A percentile compares a stretch with the other conserved stretches of the same genome.
Conservation (phyloP, 768 basidiomycete genomes). For the Clitopilus hobsonii region DNA sequence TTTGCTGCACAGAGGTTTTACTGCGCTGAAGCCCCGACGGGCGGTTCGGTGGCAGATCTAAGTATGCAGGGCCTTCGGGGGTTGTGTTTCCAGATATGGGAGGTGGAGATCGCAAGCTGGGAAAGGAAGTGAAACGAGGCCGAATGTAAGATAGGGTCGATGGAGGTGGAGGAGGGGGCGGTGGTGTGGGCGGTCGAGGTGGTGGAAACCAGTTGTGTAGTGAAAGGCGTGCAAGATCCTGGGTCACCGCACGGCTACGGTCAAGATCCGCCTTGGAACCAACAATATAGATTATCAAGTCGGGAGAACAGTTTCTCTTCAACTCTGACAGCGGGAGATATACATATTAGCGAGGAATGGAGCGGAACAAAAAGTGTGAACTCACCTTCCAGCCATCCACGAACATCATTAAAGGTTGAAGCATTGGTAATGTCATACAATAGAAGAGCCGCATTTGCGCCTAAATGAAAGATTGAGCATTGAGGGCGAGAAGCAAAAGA, state of each 20-base stretch:
- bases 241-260: constrained; percentile 67
- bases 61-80: constrained; percentile 57
- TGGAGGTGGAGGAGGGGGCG: constrained; percentile 54
- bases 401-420: constrained; percentile 84
- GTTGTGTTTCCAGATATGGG: constrained; percentile 36
- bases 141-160: constrained; percentile 75
- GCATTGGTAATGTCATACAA: constrained; percentile 94
- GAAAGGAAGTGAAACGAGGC: constrained; percentile 73
- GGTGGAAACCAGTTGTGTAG: constrained; percentile 88
- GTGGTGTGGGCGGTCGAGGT: constrained; percentile 61
- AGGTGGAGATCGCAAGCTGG: constrained; percentile 59
- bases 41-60: constrained; percentile 54
- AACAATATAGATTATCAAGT: constrained; percentile 92
- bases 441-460: constrained; percentile 89
- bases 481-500: constrained; percentile 10
- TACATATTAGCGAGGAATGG: constrained; percentile 1
- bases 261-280: constrained; percentile 87
- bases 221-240: constrained; percentile 78
- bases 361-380: constrained; percentile 8
- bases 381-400: constrained; percentile 87
- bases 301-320: constrained; percentile 84
- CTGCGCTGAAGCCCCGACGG: constrained; percentile 49
- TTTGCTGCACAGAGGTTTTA: constrained; percentile 38
- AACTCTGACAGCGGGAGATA: constrained; percentile 49
- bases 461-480: constrained; percentile 28